Conservation (phyloP, 2,329 filamentous ascomycete species). For the Periglandula ipomoeae region DNA sequence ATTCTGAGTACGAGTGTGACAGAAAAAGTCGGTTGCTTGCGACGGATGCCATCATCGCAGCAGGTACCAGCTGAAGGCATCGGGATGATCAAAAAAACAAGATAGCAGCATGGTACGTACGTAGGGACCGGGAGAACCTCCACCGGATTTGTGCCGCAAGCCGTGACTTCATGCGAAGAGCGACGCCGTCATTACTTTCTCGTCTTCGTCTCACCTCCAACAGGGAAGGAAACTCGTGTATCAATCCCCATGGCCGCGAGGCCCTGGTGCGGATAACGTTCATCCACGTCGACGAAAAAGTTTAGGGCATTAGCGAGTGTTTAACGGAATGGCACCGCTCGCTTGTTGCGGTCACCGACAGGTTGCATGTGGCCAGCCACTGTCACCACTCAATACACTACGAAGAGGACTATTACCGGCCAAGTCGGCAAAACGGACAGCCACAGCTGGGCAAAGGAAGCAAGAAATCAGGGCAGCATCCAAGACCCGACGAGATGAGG, state of each 20-base stretch:
- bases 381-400: neutral
- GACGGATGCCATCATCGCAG: neutral
- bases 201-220: too few relatives aligned
- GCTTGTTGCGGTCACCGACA: slow-evolving; percentile 6
- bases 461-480: neutral
- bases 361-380: slow-evolving; percentile 6
- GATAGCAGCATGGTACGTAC: too few relatives aligned
- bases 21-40: neutral
- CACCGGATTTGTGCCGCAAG: too few relatives aligned
- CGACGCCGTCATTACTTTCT: neutral
- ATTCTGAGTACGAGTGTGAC: neutral
- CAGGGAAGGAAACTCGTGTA: too few relatives aligned
- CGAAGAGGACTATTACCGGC: neutral
- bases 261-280: too few relatives aligned
- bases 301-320: neutral
- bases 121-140: too few relatives aligned
- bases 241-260: too few relatives aligned
- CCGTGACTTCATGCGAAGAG: neutral
- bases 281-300: too few relatives aligned
- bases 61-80: neutral
- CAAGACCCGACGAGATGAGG: neutral
- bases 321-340: neutral
- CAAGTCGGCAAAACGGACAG: neutral
- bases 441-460: neutral
- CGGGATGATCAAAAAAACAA: neutral